These are phyloP conservation scores for Tolypocladium nubicola DNA, from an alignment of 2,329 filamentous ascomycete genomes.

Conservation along the genomic window DNA sequence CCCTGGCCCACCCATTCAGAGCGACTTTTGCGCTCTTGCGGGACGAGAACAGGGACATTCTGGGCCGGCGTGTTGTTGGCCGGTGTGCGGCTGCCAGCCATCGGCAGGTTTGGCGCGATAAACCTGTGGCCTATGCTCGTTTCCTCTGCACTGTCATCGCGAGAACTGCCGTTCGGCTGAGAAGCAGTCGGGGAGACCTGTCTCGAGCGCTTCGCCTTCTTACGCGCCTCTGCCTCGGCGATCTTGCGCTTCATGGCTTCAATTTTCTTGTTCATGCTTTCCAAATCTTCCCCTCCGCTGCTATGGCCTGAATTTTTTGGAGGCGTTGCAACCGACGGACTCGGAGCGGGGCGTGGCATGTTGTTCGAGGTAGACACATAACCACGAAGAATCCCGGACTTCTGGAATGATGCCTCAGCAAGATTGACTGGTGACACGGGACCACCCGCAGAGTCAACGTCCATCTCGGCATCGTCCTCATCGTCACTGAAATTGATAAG, in stretches of 20 bases:
- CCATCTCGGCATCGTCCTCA: slow-evolving; percentile 57
- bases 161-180: slow-evolving; percentile 13
- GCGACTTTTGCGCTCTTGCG: not conserved
- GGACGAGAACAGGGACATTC: not conserved
- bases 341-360: slow-evolving; percentile 27
- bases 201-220: slow-evolving; percentile 28
- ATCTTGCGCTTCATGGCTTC: slow-evolving; percentile 50
- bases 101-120: not conserved
- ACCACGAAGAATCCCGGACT: slow-evolving; percentile 28
- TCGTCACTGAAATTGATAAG: slow-evolving; percentile 80
- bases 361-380: slow-evolving; percentile 33
- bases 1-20: not conserved
- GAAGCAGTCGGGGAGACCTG: slow-evolving; percentile 19
- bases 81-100: not conserved
- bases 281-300: slow-evolving; percentile 29
- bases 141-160: slow-evolving; percentile 13
- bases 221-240: slow-evolving; percentile 46
- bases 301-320: slow-evolving; percentile 21
- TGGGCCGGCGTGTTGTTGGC: not conserved
- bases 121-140: not conserved
- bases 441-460: slow-evolving; percentile 46
- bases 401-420: slow-evolving; percentile 19
- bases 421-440: slow-evolving; percentile 23
- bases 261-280: slow-evolving; percentile 46
- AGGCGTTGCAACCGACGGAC: slow-evolving; percentile 27